phyloP scores from a whole-genome alignment of 2,329 filamentous ascomycete species.

The Xylaria sp. region DNA sequence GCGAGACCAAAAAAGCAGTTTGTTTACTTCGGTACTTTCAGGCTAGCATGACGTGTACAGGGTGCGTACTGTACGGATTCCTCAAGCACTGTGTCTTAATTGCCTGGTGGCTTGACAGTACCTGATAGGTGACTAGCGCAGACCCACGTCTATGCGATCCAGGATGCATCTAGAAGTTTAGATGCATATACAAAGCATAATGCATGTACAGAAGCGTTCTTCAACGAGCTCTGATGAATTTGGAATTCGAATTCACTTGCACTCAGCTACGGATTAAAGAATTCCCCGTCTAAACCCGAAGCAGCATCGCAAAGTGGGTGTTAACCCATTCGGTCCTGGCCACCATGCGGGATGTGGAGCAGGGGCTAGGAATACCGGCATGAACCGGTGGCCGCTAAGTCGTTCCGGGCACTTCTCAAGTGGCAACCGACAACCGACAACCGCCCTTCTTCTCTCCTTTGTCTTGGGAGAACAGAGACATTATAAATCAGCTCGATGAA shows the following conservation, averaged over 20 bases:
- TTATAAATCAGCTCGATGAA: too few relatives aligned
- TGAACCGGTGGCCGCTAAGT: background rate
- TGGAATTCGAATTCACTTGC: background rate
- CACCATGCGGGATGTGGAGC: background rate
- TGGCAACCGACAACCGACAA: background rate
- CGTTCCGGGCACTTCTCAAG: background rate
- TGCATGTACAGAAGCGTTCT: background rate
- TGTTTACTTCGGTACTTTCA: slow-evolving; percentile 28
- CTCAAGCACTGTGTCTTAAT: background rate
- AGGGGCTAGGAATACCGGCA: background rate
- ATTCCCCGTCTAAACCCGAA: background rate
- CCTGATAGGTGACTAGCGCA: background rate
- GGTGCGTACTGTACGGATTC: background rate
- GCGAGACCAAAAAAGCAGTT: slow-evolving; percentile 26
- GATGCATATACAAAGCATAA: background rate
- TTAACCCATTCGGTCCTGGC: too few relatives aligned
- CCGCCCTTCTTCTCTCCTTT: background rate
- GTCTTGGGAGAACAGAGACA: too few relatives aligned
- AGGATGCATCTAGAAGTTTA: too few relatives aligned
- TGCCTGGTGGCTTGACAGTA: background rate
- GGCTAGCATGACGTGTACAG: slow-evolving; percentile 9
- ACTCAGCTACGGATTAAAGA: background rate
- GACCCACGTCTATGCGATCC: too few relatives aligned
- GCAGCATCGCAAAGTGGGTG: background rate
- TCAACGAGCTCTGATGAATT: background rate